phyloP scores from a whole-genome alignment of 331 rosid genomes.

The Pyrus hybrid region DNA sequence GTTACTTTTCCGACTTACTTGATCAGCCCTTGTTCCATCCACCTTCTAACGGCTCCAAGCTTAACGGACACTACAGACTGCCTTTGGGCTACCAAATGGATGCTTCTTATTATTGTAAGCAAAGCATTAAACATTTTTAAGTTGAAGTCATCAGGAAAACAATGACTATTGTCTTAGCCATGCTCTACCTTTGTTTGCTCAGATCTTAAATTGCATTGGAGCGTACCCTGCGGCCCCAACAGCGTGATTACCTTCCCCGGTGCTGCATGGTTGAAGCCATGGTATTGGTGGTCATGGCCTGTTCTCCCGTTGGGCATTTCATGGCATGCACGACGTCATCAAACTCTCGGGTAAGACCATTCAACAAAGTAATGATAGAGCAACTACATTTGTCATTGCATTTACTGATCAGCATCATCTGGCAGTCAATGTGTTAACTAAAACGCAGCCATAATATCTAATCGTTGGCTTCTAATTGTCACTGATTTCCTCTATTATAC shows the following conservation, averaged over 20 bases:
- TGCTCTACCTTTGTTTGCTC: not conserved
- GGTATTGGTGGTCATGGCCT: constrained; percentile 99
- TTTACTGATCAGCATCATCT: too few species aligned
- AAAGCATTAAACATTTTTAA: not conserved
- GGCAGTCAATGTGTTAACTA: not conserved
- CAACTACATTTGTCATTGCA: too few species aligned
- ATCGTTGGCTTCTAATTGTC: not conserved
- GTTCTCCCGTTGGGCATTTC: constrained; percentile 79
- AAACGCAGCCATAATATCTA: too few species aligned
- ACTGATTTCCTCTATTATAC: not conserved
- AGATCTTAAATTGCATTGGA: constrained; percentile 80
- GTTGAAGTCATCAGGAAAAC: not conserved
- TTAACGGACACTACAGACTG: constrained; percentile 75
- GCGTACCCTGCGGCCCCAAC: constrained; percentile 87
- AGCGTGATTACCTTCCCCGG: constrained; percentile 88
- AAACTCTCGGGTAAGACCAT: constrained; percentile 62
- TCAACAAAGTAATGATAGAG: too few species aligned
- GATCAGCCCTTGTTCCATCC: constrained; percentile 72
- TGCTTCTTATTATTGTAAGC: constrained; percentile 87
- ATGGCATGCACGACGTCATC: constrained; percentile 65
- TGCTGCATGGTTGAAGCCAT: constrained; percentile 91
- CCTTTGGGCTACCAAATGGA: constrained; percentile 97
- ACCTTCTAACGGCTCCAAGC: constrained; percentile 53
- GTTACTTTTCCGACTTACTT: constrained; percentile 72
- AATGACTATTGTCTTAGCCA: not conserved